Evolutionary conservation across 2,329 filamentous ascomycete species (phyloP), one percentile per base, ranked within the genome.

Genomic region (Calonectria hongkongensis): DNA sequence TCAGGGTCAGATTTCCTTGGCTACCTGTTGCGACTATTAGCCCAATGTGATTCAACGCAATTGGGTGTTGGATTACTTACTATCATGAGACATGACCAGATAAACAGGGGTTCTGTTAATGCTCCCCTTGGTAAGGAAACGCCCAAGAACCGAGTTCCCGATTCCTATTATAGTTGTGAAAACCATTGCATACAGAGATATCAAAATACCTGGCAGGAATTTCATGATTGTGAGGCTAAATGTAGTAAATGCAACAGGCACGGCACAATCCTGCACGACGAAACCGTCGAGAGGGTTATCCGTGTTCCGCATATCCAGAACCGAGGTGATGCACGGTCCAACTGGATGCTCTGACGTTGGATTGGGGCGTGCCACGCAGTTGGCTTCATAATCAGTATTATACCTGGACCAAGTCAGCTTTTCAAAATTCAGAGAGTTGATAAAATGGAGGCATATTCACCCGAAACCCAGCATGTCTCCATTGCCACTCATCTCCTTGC

Each of bases 1-100:
- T 86, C 8, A 94, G 84, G 0, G 87, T 88, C 60, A 94, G 79
- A 10, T 87, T 87, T 1, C 90, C 91, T 82, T 93, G 90, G 77
- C 91, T 91, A 54, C 85, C 86, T 88, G 65, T 16, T 41, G 33
- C 16, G 9, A 1, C 21, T 41, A 48, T 69, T 3, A 70, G 54
- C 8, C 21, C 13, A 13, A 9, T 16, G 16, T n/a, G 2, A 16
- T 8, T 36, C 7, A 21, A 39, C 16, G 12, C 13, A 21, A 1
- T 30, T 4, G 5, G 21, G n/a, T 27, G 3, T 1, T 12, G 21
- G 1, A 21, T 8, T 9, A 79, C 84, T 79, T 84, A 85, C 88
- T 91, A 75, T 93, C 92, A 76, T 93, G 91, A 1, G 89, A 90
- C 91, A 93, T 93, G 79, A 93, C 86, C 4, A 94, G 85, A 79